Percentiles rank a stretch among this genome's conserved stretches.
Conservation (phyloP, 176 grass and related monocot species). For the Urochloa ruziziensis region DNA sequence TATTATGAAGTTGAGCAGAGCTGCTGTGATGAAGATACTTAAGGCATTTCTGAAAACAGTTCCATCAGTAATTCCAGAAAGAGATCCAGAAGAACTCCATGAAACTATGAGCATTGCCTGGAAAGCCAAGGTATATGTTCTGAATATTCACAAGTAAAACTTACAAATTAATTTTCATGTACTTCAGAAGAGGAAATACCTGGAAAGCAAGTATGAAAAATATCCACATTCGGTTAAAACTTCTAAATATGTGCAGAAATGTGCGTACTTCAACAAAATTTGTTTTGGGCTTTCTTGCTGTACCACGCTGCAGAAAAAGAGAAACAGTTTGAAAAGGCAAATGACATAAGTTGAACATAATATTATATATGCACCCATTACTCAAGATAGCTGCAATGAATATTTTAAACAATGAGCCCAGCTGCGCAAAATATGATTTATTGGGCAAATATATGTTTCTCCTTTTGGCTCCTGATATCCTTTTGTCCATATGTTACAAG, state of each 20-base stretch:
- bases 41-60: slow-evolving; percentile 68
- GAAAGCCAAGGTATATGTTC: slow-evolving; percentile 20
- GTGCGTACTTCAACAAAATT: slow-evolving; percentile 84
- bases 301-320: slow-evolving; percentile 18
- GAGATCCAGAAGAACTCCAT: slow-evolving; percentile 67
- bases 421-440: neutral
- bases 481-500: neutral
- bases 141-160: slow-evolving; percentile 1
- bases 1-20: slow-evolving; percentile 70
- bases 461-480: neutral
- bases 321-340: slow-evolving; percentile 9
- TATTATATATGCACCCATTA: neutral
- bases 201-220: slow-evolving; percentile 77
- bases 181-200: slow-evolving; percentile 40
- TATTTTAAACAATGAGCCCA: neutral
- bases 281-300: slow-evolving; percentile 50
- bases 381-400: neutral
- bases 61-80: slow-evolving; percentile 60
- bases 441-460: neutral
- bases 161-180: slow-evolving; percentile 1
- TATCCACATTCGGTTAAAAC: slow-evolving; percentile 76
- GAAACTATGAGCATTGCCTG: slow-evolving; percentile 79
- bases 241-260: slow-evolving; percentile 75
- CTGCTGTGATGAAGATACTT: slow-evolving; percentile 70
- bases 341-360: neutral